phyloP scores from a whole-genome alignment of 345 rosid genomes.

The Toxicodendron radicans region DNA sequence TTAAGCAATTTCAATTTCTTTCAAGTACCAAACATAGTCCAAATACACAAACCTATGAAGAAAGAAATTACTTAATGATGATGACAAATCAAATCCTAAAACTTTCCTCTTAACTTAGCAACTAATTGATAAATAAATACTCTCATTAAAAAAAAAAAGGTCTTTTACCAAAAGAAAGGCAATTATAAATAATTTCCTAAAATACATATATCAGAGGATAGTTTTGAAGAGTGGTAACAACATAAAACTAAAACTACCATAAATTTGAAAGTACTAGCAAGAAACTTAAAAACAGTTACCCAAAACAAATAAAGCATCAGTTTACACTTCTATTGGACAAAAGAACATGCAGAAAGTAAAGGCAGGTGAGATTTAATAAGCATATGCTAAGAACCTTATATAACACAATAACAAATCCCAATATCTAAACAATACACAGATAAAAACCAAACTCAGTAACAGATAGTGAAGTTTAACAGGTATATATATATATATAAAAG shows the following conservation, averaged over 20 bases:
- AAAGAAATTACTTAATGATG: background rate
- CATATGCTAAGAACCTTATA: background rate
- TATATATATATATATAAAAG: background rate
- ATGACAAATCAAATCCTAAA: background rate
- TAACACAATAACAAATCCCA: background rate
- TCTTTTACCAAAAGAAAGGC: background rate
- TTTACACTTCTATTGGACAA: background rate
- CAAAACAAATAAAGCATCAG: background rate
- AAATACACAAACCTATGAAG: background rate
- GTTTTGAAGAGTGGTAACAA: background rate
- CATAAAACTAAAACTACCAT: background rate
- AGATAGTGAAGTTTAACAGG: background rate
- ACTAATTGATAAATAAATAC: background rate
- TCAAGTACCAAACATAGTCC: background rate
- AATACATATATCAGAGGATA: background rate
- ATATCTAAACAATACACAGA: background rate
- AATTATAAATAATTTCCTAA: background rate
- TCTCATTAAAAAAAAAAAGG: background rate
- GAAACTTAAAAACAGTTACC: background rate
- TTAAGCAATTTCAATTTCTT: background rate
- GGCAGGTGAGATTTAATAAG: background rate
- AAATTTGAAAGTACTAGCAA: background rate
- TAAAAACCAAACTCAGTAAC: background rate
- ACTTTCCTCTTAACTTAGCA: background rate
- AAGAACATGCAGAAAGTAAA: background rate